Percentiles rank a stretch among this genome's conserved stretches.
These are phyloP conservation scores for Curvularia spicifera DNA, from an alignment of 2,329 filamentous ascomycete genomes.

Conservation along the genomic window DNA sequence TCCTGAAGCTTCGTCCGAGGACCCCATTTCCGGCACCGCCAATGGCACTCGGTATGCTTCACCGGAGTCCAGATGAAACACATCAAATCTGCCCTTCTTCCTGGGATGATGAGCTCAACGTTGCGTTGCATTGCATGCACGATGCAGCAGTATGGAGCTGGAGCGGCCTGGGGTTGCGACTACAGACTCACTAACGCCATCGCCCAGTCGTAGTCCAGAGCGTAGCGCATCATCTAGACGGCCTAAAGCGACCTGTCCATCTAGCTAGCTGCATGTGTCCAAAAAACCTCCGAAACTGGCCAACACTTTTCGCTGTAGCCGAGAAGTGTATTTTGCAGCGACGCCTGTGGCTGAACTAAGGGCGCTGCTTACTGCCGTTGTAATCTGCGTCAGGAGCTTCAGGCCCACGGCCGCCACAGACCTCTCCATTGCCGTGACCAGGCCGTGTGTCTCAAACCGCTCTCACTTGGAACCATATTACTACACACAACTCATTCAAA, in stretches of 20 bases:
- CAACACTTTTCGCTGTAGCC: conserved; percentile 11
- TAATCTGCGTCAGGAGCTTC: conserved; percentile 2
- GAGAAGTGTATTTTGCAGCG: conserved; percentile 10
- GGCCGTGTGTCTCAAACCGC: conserved; percentile 5
- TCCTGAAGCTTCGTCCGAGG: conserved; percentile 23
- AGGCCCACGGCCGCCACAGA: not conserved
- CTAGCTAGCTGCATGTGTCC: conserved; percentile 20
- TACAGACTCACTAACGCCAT: conserved; percentile 15
- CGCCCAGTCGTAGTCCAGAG: conserved; percentile 18
- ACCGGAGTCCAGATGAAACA: conserved; percentile 28
- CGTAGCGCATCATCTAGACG: conserved; percentile 22
- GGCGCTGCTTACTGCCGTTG: not conserved
- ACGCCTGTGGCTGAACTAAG: conserved; percentile 1
- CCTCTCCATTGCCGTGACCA: conserved; percentile 1
- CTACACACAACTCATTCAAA: not conserved
- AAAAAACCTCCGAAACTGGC: conserved; percentile 29
- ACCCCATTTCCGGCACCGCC: conserved; percentile 23
- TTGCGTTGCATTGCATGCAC: conserved; percentile 16
- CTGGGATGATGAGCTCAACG: conserved; percentile 24
- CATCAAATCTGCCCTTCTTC: conserved; percentile 15
- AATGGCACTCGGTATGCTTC: conserved; percentile 24
- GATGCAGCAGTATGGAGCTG: conserved; percentile 4
- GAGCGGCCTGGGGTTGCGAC: conserved; percentile 2
- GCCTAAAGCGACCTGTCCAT: conserved; percentile 11
- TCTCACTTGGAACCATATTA: conserved; percentile 5